phyloP scores from a whole-genome alignment of 2,329 filamentous ascomycete species.

The Diaporthe vexans region DNA sequence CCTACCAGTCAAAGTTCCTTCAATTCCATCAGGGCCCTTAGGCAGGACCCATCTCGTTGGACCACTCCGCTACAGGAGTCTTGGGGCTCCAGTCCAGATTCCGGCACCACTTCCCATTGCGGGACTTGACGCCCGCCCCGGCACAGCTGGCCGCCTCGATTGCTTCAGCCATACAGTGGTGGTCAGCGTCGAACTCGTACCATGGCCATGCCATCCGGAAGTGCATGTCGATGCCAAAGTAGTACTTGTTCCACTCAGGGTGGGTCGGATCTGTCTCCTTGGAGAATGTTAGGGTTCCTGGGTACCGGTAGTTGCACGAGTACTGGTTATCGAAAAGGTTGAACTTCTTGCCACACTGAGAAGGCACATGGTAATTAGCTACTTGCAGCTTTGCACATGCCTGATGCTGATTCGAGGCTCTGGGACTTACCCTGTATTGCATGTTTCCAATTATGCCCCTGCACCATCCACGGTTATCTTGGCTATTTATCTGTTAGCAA shows the following conservation, averaged over 20 bases:
- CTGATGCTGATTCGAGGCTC: background rate
- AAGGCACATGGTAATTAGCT: background rate
- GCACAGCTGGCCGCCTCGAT: background rate
- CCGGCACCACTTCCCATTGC: conserved; percentile 26
- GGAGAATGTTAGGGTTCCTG: background rate
- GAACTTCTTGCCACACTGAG: background rate
- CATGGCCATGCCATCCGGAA: background rate
- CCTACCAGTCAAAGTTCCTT: background rate
- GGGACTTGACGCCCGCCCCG: background rate
- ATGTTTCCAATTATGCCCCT: conserved; percentile 5
- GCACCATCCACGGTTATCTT: background rate
- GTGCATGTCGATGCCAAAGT: conserved; percentile 21
- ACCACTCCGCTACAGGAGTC: background rate
- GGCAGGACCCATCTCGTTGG: background rate
- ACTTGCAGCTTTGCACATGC: background rate
- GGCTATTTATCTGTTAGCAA: background rate
- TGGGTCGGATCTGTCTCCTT: background rate
- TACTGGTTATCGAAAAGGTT: background rate
- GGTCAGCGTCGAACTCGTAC: background rate
- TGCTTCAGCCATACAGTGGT: background rate
- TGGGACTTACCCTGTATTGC: background rate
- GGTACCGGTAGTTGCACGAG: background rate
- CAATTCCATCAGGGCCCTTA: background rate
- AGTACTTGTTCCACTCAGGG: background rate
- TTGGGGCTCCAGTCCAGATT: background rate